Conservation (phyloP, 2,329 filamentous ascomycete genomes). For the Pseudogymnoascus sp. region DNA sequence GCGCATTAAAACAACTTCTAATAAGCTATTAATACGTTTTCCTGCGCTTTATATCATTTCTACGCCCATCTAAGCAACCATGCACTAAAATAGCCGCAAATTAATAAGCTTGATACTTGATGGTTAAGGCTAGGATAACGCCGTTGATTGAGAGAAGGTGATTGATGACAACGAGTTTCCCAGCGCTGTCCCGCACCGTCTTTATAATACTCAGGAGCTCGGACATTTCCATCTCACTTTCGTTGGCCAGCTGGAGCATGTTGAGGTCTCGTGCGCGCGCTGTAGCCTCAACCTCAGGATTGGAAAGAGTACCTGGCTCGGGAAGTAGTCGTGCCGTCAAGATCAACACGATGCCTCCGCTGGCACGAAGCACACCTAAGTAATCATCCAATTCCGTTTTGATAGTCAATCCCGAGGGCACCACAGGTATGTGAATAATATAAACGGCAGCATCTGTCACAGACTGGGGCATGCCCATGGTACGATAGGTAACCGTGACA, state of each 20-base stretch:
- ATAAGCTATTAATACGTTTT: background rate
- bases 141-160: constrained; percentile 16
- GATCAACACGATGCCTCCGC: constrained; percentile 22
- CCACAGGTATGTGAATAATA: constrained; percentile 24
- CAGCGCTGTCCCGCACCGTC: constrained; percentile 20
- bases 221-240: constrained; percentile 22
- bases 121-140: constrained; percentile 16
- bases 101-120: constrained; percentile 17
- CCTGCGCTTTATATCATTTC: background rate
- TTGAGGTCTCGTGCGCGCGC: constrained; percentile 26
- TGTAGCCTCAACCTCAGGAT: constrained; percentile 18
- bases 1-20: background rate
- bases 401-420: constrained; percentile 15
- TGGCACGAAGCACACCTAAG: constrained; percentile 25
- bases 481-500: constrained; percentile 18
- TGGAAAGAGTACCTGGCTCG: constrained; percentile 17
- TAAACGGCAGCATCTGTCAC: constrained; percentile 29
- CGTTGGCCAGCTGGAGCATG: constrained; percentile 25
- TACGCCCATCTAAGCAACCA: background rate
- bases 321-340: constrained; percentile 22
- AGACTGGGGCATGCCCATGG: constrained; percentile 20
- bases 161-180: constrained; percentile 20
- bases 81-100: background rate
- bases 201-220: constrained; percentile 26
- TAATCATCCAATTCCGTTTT: constrained; percentile 27